Conservation (phyloP, 345 rosid species). For the Heritiera littoralis region DNA sequence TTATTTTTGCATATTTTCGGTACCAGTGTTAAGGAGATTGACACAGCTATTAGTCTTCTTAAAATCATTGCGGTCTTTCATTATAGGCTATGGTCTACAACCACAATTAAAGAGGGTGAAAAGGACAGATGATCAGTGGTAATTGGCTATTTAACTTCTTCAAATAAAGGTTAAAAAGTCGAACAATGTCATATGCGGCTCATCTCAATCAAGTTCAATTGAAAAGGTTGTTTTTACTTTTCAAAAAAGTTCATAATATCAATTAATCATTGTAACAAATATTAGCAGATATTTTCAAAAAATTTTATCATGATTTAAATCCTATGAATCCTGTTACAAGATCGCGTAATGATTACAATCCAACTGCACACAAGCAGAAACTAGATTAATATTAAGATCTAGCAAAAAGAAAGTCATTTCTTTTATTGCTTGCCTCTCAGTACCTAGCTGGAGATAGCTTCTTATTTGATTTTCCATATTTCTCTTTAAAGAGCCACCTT, state of each 20-base stretch:
- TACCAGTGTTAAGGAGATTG: no score
- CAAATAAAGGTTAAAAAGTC: background rate
- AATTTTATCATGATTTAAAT: background rate
- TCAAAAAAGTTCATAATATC: background rate
- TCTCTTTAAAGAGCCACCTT: background rate
- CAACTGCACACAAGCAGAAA: background rate
- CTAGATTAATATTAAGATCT: background rate
- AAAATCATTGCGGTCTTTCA: background rate
- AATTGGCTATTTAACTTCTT: background rate
- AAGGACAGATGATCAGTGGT: background rate
- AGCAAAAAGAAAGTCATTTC: background rate
- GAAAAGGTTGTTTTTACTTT: background rate
- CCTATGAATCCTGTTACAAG: background rate
- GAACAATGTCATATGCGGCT: background rate
- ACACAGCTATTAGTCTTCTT: background rate
- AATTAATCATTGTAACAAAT: no score
- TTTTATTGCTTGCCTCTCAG: background rate
- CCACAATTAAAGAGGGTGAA: background rate
- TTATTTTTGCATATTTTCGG: background rate
- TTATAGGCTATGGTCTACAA: background rate
- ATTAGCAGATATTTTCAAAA: no score
- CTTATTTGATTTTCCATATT: constrained; percentile 6
- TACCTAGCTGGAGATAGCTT: background rate
- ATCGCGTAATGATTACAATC: background rate
- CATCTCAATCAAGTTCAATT: background rate